A percentile compares a stretch with the other conserved stretches of the same genome.
These are phyloP conservation scores for Zygotorulaspora florentina DNA, from an alignment of 805 yeast species.

Conservation along the genomic window DNA sequence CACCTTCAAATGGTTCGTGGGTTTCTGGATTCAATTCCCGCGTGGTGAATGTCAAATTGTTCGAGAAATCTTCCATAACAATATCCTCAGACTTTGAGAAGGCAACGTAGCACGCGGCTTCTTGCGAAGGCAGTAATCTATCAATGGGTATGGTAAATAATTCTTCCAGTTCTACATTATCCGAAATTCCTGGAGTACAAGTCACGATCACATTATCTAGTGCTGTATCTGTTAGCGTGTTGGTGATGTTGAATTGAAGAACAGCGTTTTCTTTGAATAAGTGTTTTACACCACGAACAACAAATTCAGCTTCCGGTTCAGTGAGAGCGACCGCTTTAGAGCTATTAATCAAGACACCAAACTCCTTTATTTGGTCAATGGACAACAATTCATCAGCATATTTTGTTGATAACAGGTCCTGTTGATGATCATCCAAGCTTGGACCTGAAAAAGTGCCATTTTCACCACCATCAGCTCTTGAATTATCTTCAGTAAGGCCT, in stretches of 20 bases:
- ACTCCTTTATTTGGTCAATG: constrained; percentile 67
- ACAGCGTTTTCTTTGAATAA: constrained; percentile 69
- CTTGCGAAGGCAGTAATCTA: constrained; percentile 62
- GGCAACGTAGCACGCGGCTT: constrained; percentile 75
- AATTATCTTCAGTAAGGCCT: constrained; percentile 11
- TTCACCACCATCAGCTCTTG: constrained; percentile 29
- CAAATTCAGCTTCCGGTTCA: constrained; percentile 90
- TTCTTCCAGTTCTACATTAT: constrained; percentile 46
- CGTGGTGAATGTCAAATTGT: constrained; percentile 66
- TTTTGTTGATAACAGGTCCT: constrained; percentile 51
- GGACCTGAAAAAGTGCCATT: constrained; percentile 26
- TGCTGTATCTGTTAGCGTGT: constrained; percentile 75
- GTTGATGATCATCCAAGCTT: constrained; percentile 28
- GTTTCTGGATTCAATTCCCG: constrained; percentile 76
- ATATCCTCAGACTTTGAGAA: constrained; percentile 51
- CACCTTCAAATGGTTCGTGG: constrained; percentile 58
- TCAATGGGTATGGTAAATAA: constrained; percentile 73
- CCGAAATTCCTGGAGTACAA: constrained; percentile 58
- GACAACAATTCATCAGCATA: constrained; percentile 64
- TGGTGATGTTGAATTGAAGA: constrained; percentile 76
- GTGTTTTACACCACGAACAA: constrained; percentile 80
- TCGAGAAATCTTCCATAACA: constrained; percentile 51
- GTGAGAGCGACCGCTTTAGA: constrained; percentile 66
- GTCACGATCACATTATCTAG: constrained; percentile 73
- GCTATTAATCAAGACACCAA: constrained; percentile 73